Percentiles rank a stretch among this genome's conserved stretches.
phyloP scores from a whole-genome alignment of 176 grass and related monocot genomes.

The Oryza longistaminata region DNA sequence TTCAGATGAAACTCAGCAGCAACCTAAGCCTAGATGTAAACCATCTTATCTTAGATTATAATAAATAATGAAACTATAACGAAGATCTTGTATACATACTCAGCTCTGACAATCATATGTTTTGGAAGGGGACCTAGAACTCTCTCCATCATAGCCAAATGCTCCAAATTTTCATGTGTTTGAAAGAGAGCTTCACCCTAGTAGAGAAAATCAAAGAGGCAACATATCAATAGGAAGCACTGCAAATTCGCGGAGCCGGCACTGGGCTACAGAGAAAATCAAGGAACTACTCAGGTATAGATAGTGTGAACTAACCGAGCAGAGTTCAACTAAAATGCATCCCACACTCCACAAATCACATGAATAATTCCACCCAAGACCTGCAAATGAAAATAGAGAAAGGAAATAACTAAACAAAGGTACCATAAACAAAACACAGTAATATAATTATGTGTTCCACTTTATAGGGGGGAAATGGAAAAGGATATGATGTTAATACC shows the following conservation, averaged over 20 bases:
- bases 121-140: constrained; percentile 83
- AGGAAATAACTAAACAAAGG: constrained; percentile 3
- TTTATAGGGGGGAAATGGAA: not conserved
- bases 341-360: constrained; percentile 97
- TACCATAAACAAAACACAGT: not conserved
- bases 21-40: constrained; percentile 7
- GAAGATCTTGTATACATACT: constrained; percentile 57
- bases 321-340: constrained; percentile 96
- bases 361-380: constrained; percentile 95
- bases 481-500: constrained; percentile 51
- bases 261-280: constrained; percentile 13
- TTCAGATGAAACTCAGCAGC: not conserved
- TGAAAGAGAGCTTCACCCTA: constrained; percentile 87
- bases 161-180: constrained; percentile 97
- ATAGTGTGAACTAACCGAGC: constrained; percentile 68
- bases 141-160: constrained; percentile 96
- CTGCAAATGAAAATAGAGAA: constrained; percentile 50
- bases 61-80: not conserved
- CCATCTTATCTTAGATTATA: not conserved
- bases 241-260: constrained; percentile 14
- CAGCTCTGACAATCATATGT: constrained; percentile 73
- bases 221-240: constrained; percentile 15
- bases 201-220: constrained; percentile 11
- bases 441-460: not conserved
- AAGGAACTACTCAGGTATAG: not conserved